These are phyloP conservation scores for Xylariaceae sp. DNA, from an alignment of 2,329 filamentous ascomycete genomes.

Conservation along the genomic window DNA sequence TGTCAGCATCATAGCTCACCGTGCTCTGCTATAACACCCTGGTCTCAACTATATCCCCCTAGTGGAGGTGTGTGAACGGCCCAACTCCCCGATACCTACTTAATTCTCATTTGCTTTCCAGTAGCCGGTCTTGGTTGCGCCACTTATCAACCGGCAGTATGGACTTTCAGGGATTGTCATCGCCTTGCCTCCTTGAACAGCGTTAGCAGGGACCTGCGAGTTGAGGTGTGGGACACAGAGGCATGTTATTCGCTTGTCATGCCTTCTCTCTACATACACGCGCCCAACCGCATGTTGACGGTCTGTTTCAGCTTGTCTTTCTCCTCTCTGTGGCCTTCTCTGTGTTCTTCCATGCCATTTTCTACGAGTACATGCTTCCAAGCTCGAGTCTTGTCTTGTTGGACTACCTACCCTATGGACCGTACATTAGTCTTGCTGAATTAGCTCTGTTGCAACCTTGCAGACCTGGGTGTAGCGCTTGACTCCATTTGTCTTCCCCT, in stretches of 20 bases:
- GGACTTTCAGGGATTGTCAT: constrained; percentile 24
- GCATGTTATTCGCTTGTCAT: constrained; percentile 36
- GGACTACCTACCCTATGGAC: constrained; percentile 10
- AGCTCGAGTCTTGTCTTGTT: constrained; percentile 28
- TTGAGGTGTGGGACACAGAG: constrained; percentile 29
- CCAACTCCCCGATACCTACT: constrained; percentile 27
- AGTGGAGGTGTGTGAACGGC: constrained; percentile 31
- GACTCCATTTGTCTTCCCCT: constrained; percentile 36
- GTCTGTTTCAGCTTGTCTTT: constrained; percentile 41
- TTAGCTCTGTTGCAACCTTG: constrained; percentile 23
- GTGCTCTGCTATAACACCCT: constrained; percentile 34
- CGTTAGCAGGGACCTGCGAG: constrained; percentile 30
- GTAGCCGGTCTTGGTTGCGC: constrained; percentile 25
- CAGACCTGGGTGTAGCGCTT: constrained; percentile 29
- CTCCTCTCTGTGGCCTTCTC: constrained; percentile 37
- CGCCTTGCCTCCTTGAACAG: constrained; percentile 28
- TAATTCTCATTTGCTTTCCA: constrained; percentile 28
- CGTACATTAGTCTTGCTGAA: constrained; percentile 19
- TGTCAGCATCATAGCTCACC: constrained; percentile 32
- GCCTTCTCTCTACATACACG: constrained; percentile 29
- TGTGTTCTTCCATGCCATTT: constrained; percentile 38
- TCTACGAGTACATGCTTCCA: constrained; percentile 21
- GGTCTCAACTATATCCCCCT: constrained; percentile 32
- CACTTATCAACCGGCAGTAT: constrained; percentile 29
- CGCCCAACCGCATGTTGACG: constrained; percentile 40